Evolutionary conservation across 805 yeast species (phyloP).

Genomic region (Schizosaccharomyces cryophilus): DNA sequence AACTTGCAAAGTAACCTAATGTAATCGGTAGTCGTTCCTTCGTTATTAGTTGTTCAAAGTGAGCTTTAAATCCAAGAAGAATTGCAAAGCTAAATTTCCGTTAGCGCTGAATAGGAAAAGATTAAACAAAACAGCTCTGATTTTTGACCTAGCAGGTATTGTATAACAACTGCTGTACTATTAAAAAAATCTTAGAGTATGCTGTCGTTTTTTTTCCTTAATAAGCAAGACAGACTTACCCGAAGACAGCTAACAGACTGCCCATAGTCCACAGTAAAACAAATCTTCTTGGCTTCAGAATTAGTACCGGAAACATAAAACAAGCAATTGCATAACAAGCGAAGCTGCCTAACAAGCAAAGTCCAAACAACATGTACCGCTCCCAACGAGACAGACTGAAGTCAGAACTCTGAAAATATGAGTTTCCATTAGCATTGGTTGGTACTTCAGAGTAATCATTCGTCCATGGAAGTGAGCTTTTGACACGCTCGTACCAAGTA

Average conservation of each 20-base stretch:
- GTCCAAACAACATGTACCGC: slow-evolving; percentile 48
- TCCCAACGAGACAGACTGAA: slow-evolving; percentile 25
- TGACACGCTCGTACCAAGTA: background rate
- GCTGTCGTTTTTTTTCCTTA: too few species aligned
- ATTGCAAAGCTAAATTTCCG: slow-evolving; percentile 73
- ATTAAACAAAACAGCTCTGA: background rate
- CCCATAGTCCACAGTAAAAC: slow-evolving; percentile 57
- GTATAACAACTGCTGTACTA: background rate
- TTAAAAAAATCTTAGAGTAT: background rate
- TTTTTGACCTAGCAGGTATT: background rate
- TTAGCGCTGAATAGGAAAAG: slow-evolving; percentile 20
- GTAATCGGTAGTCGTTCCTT: slow-evolving; percentile 61
- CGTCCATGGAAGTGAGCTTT: background rate
- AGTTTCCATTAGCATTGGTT: background rate
- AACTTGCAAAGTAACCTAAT: slow-evolving; percentile 53
- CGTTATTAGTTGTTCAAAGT: slow-evolving; percentile 47
- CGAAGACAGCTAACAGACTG: background rate
- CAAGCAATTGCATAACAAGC: slow-evolving; percentile 65
- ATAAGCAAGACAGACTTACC: too few species aligned
- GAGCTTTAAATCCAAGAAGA: slow-evolving; percentile 76
- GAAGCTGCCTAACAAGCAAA: slow-evolving; percentile 52
- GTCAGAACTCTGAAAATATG: background rate
- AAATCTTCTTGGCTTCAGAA: slow-evolving; percentile 58
- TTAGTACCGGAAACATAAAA: slow-evolving; percentile 67
- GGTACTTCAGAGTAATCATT: background rate